A percentile compares a stretch with the other conserved stretches of the same genome.
Evolutionary conservation across 1,139 yeast species (phyloP).

Genomic region (Diutina siamensis): DNA sequence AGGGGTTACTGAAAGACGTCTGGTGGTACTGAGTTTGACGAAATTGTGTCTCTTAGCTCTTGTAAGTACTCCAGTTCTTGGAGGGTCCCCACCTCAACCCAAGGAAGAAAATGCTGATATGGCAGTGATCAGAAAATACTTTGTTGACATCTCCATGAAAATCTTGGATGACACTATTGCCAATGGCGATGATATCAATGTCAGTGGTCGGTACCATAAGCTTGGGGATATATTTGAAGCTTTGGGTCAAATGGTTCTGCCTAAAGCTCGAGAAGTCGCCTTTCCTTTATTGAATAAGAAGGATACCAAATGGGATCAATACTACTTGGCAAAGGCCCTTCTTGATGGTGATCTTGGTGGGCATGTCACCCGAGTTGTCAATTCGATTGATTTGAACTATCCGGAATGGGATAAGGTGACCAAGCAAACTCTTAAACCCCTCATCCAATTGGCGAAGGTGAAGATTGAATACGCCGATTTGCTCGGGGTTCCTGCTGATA

Average conservation of each 20-base stretch:
- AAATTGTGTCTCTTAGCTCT: conserved; percentile 47
- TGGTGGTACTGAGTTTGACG: conserved; percentile 39
- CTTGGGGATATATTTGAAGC: conserved; percentile 48
- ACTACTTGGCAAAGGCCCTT: conserved; percentile 49
- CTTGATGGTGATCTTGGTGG: conserved; percentile 55
- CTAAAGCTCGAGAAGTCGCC: conserved; percentile 31
- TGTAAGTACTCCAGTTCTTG: conserved; percentile 39
- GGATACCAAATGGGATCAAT: conserved; percentile 45
- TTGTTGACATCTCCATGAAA: conserved; percentile 59
- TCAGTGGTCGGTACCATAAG: conserved; percentile 38
- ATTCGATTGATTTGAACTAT: conserved; percentile 58
- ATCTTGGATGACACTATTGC: conserved; percentile 41
- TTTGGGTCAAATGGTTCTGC: conserved; percentile 26
- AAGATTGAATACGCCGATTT: conserved; percentile 47
- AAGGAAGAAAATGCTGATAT: conserved; percentile 55
- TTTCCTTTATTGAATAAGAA: conserved; percentile 34
- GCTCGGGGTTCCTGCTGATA: conserved; percentile 34
- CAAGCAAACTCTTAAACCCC: conserved; percentile 45
- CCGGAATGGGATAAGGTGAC: conserved; percentile 54
- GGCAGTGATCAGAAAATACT: conserved; percentile 60
- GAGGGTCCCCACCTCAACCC: conserved; percentile 31
- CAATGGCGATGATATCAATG: conserved; percentile 16
- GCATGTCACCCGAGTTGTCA: conserved; percentile 44
- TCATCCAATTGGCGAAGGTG: conserved; percentile 50
- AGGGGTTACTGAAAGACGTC: conserved; percentile 20